Percentiles rank a stretch among this genome's conserved stretches.
Conservation (phyloP, 2,329 filamentous ascomycete species). For the Metarhizium brunneum region DNA sequence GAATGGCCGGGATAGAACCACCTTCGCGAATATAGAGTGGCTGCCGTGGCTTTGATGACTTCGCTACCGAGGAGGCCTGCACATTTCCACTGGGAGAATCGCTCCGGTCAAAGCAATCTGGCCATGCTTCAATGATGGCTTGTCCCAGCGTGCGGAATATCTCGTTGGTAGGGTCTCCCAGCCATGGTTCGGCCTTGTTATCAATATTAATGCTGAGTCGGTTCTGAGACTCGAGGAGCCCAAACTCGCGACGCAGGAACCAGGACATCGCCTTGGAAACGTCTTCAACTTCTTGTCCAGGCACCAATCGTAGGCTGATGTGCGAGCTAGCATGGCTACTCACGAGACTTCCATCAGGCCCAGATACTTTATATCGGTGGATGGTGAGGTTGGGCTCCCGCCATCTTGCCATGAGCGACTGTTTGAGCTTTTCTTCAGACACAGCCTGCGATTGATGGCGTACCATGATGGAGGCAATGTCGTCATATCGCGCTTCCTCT, state of each 20-base stretch:
- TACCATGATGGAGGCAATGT: conserved; percentile 71
- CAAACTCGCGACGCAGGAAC: conserved; percentile 65
- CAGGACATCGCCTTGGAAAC: conserved; percentile 58
- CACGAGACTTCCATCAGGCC: conserved; percentile 85
- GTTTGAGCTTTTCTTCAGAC: conserved; percentile 61
- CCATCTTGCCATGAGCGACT: conserved; percentile 87
- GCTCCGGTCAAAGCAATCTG: conserved; percentile 36
- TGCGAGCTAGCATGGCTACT: conserved; percentile 82
- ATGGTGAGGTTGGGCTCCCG: conserved; percentile 90
- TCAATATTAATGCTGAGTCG: conserved; percentile 74
- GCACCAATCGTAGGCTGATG: conserved; percentile 84
- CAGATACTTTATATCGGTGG: conserved; percentile 86
- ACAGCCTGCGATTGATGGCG: conserved; percentile 54
- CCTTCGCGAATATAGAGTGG: conserved; percentile 94
- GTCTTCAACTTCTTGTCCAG: conserved; percentile 79
- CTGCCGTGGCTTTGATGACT: conserved; percentile 34
- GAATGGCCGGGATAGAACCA: conserved; percentile 86
- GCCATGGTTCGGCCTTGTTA: conserved; percentile 91
- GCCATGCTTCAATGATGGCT: conserved; percentile 81
- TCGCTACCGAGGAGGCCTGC: conserved; percentile 2
- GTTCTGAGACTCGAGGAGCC: conserved; percentile 69
- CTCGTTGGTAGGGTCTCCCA: conserved; percentile 82
- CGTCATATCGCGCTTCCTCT: conserved; percentile 73
- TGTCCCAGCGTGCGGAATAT: conserved; percentile 84
- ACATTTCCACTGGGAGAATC: conserved; percentile 4